A percentile compares a stretch with the other conserved stretches of the same genome.
Evolutionary conservation across 163 green algal species (phyloP).

Genomic region (Chloromonas sp.): DNA sequence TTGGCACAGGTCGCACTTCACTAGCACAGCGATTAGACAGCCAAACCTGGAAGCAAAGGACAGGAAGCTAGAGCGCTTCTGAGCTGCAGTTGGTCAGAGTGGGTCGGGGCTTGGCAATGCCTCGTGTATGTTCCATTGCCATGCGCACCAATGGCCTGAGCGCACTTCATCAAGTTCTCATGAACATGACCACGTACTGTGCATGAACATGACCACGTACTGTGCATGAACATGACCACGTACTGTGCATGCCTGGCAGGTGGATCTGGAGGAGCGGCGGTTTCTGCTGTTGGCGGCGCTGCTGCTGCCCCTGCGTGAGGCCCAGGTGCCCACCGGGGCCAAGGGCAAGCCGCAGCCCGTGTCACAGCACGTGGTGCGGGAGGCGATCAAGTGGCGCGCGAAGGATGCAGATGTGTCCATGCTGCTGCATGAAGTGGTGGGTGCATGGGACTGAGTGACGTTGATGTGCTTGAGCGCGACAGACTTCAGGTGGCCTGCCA

Average conservation of each 20-base stretch:
- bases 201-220: not conserved
- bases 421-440: conserved; percentile 51
- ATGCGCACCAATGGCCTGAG: too few species aligned
- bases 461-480: not conserved
- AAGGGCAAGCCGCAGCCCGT: conserved; percentile 39
- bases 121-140: too few species aligned
- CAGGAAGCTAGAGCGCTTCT: too few species aligned
- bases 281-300: conserved; percentile 60
- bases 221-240: not conserved
- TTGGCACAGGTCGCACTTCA: too few species aligned
- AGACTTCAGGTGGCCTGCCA: too few species aligned
- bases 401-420: conserved; percentile 59
- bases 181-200: not conserved
- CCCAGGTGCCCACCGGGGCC: conserved; percentile 1
- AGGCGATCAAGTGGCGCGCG: conserved; percentile 69
- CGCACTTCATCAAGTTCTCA: not conserved
- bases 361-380: conserved; percentile 42
- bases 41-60: too few species aligned
- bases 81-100: too few species aligned
- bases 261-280: conserved; percentile 54
- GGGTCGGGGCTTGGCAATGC: too few species aligned
- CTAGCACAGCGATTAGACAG: too few species aligned
- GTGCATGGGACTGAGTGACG: conserved; percentile 4
- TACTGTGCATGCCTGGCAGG: conserved; percentile 8
- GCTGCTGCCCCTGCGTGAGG: conserved; percentile 58